phyloP scores from a whole-genome alignment of 257 asterid genomes.

The Apocynum venetum region DNA sequence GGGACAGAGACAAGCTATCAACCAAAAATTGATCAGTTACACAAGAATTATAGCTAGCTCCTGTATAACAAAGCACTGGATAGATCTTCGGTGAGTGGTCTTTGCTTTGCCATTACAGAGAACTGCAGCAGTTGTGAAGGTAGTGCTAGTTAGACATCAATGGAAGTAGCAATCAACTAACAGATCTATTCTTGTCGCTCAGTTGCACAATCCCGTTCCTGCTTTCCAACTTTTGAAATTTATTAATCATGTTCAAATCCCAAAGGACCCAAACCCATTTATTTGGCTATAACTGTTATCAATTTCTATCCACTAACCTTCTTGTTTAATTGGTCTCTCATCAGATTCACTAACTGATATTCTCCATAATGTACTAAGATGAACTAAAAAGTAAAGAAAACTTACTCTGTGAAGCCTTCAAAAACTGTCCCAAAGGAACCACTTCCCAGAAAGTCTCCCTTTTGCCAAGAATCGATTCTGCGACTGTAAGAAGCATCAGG shows the following conservation, averaged over 20 bases:
- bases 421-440: constrained; percentile 96
- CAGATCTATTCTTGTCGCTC: not conserved
- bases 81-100: not conserved
- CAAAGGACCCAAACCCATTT: not conserved
- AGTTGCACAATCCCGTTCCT: not conserved
- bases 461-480: constrained; percentile 66
- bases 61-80: not conserved
- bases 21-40: not conserved
- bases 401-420: constrained; percentile 90
- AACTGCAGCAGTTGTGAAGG: not conserved
- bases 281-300: not conserved
- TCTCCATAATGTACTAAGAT: not conserved
- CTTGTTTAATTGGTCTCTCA: not conserved
- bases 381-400: not conserved
- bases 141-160: not conserved
- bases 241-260: not conserved
- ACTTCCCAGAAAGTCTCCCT: constrained; percentile 80
- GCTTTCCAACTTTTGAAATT: not conserved
- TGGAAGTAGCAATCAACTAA: not conserved
- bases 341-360: not conserved
- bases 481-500: constrained; percentile 53
- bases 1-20: not conserved
- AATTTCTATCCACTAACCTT: not conserved
- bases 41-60: not conserved
- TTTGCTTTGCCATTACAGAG: not conserved